A percentile compares a stretch with the other conserved stretches of the same genome.
Evolutionary conservation across 2,329 filamentous ascomycete genomes (phyloP).

Genomic region (Lasiodiplodia sp.): DNA sequence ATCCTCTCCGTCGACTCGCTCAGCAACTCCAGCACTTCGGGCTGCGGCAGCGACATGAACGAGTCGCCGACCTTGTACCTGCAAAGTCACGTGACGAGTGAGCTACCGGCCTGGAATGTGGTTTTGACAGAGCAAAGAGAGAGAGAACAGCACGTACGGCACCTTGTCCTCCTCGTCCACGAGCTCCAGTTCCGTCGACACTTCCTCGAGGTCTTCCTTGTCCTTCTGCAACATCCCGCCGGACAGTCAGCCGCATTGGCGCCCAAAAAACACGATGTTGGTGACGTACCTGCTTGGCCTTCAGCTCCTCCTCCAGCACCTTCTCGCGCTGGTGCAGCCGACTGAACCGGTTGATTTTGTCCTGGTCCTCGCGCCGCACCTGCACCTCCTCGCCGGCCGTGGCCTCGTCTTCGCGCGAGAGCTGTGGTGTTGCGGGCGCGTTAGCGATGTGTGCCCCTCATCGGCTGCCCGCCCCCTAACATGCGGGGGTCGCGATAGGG

Average conservation of each 20-base stretch:
- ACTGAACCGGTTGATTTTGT: constrained; percentile 99
- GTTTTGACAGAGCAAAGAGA: neutral
- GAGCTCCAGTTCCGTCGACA: constrained; percentile 88
- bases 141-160: constrained; percentile 68
- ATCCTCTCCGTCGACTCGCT: constrained; percentile 73
- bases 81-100: constrained; percentile 17
- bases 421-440: constrained; percentile 59
- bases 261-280: neutral
- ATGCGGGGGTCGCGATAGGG: neutral
- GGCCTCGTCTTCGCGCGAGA: constrained; percentile 91
- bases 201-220: constrained; percentile 96
- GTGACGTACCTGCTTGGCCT: constrained; percentile 72
- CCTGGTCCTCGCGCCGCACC: constrained; percentile 95
- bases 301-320: constrained; percentile 79
- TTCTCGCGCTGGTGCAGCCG: constrained; percentile 88
- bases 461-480: constrained; percentile 5
- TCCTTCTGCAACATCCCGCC: constrained; percentile 73
- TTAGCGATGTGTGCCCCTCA: constrained; percentile 8
- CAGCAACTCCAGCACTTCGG: constrained; percentile 88
- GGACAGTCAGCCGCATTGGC: neutral
- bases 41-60: constrained; percentile 85
- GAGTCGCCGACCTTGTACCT: constrained; percentile 98
- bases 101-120: neutral
- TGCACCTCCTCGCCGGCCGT: constrained; percentile 82
- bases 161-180: constrained; percentile 94